Evolutionary conservation across 2,329 filamentous ascomycete genomes (phyloP).

Genomic region (Pestalotiopsis sp.): DNA sequence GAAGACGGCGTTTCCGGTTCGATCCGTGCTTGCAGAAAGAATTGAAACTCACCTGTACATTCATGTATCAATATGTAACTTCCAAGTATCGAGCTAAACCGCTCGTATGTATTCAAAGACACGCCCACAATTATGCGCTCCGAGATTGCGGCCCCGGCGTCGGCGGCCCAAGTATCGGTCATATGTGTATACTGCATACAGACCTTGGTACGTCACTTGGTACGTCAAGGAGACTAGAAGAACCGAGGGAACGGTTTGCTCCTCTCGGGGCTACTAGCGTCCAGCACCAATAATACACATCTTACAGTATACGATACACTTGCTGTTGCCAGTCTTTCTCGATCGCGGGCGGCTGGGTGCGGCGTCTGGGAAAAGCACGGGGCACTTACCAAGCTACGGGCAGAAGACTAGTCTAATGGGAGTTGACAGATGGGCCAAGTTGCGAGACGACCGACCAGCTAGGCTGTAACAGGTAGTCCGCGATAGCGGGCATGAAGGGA

Average conservation of each 20-base stretch:
- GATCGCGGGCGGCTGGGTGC: not conserved
- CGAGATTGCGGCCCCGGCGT: not conserved
- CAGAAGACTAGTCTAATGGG: not conserved
- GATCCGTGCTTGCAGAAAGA: conserved; percentile 3
- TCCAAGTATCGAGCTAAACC: conserved; percentile 3
- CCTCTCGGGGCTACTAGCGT: not conserved
- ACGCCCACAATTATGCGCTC: not conserved
- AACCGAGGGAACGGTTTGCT: not conserved
- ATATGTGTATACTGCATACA: not conserved
- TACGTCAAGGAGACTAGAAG: not conserved
- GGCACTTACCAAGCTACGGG: not conserved
- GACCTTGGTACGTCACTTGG: not conserved
- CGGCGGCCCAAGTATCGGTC: not conserved
- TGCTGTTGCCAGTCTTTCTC: not conserved
- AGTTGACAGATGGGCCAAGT: not conserved
- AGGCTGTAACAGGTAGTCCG: conserved; percentile 7
- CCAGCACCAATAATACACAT: not conserved
- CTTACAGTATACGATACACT: not conserved
- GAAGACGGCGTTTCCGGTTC: not conserved
- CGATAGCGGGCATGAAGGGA: conserved; percentile 1
- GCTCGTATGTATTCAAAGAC: not conserved
- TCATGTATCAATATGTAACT: conserved; percentile 15
- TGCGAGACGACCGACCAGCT: not conserved
- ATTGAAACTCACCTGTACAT: conserved; percentile 6
- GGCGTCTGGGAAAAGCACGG: not conserved